Evolutionary conservation across 495 filamentous ascomycete genomes (phyloP).

Genomic region (Aspergillus bridgeri): DNA sequence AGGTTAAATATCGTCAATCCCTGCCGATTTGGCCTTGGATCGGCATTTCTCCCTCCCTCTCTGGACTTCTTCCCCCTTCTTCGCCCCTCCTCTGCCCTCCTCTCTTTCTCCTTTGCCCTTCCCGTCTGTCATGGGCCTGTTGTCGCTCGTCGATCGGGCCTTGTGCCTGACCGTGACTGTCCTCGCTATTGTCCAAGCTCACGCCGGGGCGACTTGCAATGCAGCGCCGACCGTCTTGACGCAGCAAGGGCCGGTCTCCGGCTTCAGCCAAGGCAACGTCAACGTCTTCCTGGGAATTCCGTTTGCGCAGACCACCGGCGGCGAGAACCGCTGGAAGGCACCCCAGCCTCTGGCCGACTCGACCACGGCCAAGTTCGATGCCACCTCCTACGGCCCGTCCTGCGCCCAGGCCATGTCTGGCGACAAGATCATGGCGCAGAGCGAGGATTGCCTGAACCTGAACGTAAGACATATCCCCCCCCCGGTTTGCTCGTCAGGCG

Average conservation of each 20-base stretch:
- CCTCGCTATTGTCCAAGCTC: constrained; percentile 3
- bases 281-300: constrained; percentile 29
- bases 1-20: not conserved
- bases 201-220: constrained; percentile 1
- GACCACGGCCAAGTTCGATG: constrained; percentile 15
- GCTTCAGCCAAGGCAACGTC: constrained; percentile 20
- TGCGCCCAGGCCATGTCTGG: constrained; percentile 29
- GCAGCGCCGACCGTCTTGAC: constrained; percentile 10
- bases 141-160: constrained; percentile 3
- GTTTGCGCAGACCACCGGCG: constrained; percentile 25
- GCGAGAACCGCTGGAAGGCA: constrained; percentile 28
- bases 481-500: not conserved
- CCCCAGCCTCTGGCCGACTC: constrained; percentile 15
- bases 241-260: constrained; percentile 18
- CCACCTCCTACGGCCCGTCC: constrained; percentile 19
- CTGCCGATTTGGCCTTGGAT: not conserved
- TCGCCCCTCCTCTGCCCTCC: too few species aligned
- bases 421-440: constrained; percentile 18
- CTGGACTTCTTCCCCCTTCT: too few species aligned
- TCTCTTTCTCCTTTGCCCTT: not conserved
- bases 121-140: not conserved
- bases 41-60: too few species aligned
- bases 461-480: constrained; percentile 16
- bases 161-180: constrained; percentile 11
- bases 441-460: constrained; percentile 29